Evolutionary conservation across 2,329 filamentous ascomycete species (phyloP), one percentile per base, ranked within the genome.

Genomic region (Trichocomaceae sp.): DNA sequence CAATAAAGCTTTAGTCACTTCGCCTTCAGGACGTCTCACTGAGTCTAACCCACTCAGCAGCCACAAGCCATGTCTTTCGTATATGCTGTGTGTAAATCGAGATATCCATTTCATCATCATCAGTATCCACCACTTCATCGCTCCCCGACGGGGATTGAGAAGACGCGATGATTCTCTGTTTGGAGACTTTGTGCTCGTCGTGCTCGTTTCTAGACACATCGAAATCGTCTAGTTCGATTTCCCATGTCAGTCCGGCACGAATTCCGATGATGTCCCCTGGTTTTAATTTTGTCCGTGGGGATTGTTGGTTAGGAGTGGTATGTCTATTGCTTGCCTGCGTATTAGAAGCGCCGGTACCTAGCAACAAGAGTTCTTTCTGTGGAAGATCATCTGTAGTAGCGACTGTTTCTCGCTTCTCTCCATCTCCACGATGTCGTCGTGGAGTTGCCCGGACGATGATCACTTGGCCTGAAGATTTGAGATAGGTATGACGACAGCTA

Each of bases 41-140:
- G n/a, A 73, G 44, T 42, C 3, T 42, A 56, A 72, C 69, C 72
- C 72, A 75, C 57, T 74, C 69, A 62, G 71, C 65, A 20, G 63
- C 66, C 20, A 74, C 64, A 13, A 69, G 58, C 69, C 72, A 74
- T 23, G 55, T 62, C 26, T 63, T 60, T n/a, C 19, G 46, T 8
- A 20, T 39, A 15, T 35, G 8, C 17, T 41, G 33, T n/a, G 44
- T 20, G 48, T 35, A 20, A 22, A 20, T 35, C 22, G 42, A 3
- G 19, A 13, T 19, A 15, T n/a, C 29, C 10, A 35, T 37, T 12
- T 51, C 35, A 17, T 47, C 35, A 13, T 51, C 35, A 17, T 47
- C 35, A 13, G n/a, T 20, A 37, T 26, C 35, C 9, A 49, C 46
- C 9, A 49, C 46, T 35, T 51, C 42, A 12, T 26, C 48, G 8